phyloP scores from a whole-genome alignment of 2,329 filamentous ascomycete genomes.

The Cordyceps farinosa region DNA sequence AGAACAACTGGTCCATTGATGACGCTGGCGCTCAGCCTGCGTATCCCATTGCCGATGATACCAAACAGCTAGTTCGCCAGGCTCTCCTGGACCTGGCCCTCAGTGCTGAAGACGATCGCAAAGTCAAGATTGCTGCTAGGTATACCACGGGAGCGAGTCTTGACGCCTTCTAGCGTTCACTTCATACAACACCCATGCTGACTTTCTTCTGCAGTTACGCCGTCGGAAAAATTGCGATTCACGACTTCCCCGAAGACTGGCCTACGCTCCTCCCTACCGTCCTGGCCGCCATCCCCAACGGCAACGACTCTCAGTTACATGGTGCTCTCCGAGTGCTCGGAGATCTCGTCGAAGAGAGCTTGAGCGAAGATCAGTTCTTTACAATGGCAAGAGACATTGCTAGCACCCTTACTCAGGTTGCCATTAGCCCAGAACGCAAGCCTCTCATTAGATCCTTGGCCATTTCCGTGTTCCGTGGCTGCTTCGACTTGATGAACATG shows the following conservation, averaged over 20 bases:
- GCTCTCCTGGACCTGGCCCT: conserved; percentile 74
- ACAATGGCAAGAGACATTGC: conserved; percentile 81
- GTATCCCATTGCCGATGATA: conserved; percentile 66
- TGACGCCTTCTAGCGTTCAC: not conserved
- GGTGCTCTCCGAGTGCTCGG: conserved; percentile 83
- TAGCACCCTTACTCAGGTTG: conserved; percentile 77
- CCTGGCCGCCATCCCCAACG: conserved; percentile 71
- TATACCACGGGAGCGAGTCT: conserved; percentile 41
- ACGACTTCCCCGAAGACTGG: conserved; percentile 94
- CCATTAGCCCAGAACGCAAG: conserved; percentile 70
- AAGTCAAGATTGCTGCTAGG: conserved; percentile 85
- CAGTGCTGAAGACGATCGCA: conserved; percentile 70
- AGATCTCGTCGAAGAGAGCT: conserved; percentile 87
- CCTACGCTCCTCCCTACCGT: conserved; percentile 80
- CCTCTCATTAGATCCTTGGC: conserved; percentile 76
- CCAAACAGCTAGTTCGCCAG: conserved; percentile 69
- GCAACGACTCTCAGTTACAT: conserved; percentile 76
- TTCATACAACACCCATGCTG: not conserved
- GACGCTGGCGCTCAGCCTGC: conserved; percentile 63
- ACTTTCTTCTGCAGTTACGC: conserved; percentile 48
- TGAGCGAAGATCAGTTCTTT: conserved; percentile 95
- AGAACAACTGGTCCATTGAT: conserved; percentile 76
- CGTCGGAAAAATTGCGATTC: conserved; percentile 89
- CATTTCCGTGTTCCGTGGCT: conserved; percentile 83
- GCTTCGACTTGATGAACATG: conserved; percentile 95